Conservation (phyloP, 495 filamentous ascomycete genomes). For the Gamarada debralockiae region DNA sequence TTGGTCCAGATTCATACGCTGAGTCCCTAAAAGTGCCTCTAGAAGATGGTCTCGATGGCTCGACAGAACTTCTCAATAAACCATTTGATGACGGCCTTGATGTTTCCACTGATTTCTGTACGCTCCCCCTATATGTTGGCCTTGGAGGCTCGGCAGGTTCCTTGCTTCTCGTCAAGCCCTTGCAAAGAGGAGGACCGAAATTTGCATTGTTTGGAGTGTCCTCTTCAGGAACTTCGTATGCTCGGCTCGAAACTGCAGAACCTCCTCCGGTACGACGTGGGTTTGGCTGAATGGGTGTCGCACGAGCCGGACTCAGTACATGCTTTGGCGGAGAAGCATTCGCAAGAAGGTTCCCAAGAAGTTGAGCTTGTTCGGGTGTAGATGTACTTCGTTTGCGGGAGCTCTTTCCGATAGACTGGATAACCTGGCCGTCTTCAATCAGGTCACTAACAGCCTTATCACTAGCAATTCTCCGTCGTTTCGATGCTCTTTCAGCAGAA, state of each 20-base stretch:
- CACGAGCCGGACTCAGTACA: neutral
- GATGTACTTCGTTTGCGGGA: neutral
- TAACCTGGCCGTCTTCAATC: slow-evolving; percentile 15
- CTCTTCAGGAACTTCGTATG: no score
- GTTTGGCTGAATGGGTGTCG: neutral
- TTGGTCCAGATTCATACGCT: neutral
- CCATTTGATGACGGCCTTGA: slow-evolving; percentile 11
- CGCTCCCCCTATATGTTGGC: neutral
- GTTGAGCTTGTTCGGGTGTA: neutral
- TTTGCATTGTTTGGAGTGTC: no score
- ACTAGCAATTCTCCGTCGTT: slow-evolving; percentile 11
- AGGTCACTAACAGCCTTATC: slow-evolving; percentile 16
- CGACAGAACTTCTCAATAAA: neutral
- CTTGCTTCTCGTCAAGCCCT: neutral
- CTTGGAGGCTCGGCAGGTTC: neutral
- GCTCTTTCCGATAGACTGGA: neutral
- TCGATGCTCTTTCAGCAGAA: slow-evolving; percentile 4
- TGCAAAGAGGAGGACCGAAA: neutral
- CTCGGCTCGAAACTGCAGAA: no score
- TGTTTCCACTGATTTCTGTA: neutral
- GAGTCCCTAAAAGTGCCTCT: slow-evolving; percentile 4
- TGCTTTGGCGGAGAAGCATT: slow-evolving; percentile 18
- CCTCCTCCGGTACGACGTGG: no score
- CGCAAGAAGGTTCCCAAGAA: slow-evolving; percentile 9
- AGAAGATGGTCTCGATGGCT: slow-evolving; percentile 7